A percentile compares a stretch with the other conserved stretches of the same genome.
phyloP scores from a whole-genome alignment of 106 monocot genomes.

The Hemerocallis citrina region DNA sequence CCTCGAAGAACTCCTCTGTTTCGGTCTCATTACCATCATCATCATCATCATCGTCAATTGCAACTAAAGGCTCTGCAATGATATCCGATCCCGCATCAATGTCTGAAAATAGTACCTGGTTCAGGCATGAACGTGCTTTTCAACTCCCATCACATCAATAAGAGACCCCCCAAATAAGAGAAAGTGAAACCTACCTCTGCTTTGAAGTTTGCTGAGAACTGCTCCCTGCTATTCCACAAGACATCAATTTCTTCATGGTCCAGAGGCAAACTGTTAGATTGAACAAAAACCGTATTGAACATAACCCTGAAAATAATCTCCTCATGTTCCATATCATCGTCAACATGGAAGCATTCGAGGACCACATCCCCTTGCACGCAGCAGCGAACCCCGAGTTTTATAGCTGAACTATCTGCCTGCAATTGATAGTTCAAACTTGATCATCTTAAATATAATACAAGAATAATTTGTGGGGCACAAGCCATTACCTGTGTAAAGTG shows the following conservation, averaged over 20 bases:
- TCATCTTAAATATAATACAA: neutral
- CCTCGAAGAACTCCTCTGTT: slow-evolving; percentile 89
- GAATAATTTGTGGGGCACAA: neutral
- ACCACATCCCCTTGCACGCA: slow-evolving; percentile 92
- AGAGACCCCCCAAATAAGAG: slow-evolving; percentile 12
- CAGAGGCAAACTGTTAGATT: slow-evolving; percentile 53
- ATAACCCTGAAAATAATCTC: slow-evolving; percentile 71
- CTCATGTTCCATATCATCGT: slow-evolving; percentile 44
- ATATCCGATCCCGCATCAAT: slow-evolving; percentile 39
- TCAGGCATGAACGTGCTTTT: slow-evolving; percentile 55
- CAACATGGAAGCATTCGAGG: slow-evolving; percentile 74
- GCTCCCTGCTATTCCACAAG: slow-evolving; percentile 51
- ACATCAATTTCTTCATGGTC: slow-evolving; percentile 66
- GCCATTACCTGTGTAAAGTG: slow-evolving; percentile 51
- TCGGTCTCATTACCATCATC: slow-evolving; percentile 38
- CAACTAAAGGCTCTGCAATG: slow-evolving; percentile 13
- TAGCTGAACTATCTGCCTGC: slow-evolving; percentile 50
- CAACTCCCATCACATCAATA: slow-evolving; percentile 16
- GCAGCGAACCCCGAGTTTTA: slow-evolving; percentile 70
- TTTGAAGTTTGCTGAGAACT: slow-evolving; percentile 71
- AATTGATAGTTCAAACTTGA: slow-evolving; percentile 21
- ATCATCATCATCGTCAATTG: slow-evolving; percentile 32
- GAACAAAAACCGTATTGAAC: slow-evolving; percentile 89
- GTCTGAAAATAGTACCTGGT: slow-evolving; percentile 99
- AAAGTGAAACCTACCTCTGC: slow-evolving; percentile 62